phyloP scores from a whole-genome alignment of 2,329 filamentous ascomycete genomes.

The Phaeosphaeriaceae sp. region DNA sequence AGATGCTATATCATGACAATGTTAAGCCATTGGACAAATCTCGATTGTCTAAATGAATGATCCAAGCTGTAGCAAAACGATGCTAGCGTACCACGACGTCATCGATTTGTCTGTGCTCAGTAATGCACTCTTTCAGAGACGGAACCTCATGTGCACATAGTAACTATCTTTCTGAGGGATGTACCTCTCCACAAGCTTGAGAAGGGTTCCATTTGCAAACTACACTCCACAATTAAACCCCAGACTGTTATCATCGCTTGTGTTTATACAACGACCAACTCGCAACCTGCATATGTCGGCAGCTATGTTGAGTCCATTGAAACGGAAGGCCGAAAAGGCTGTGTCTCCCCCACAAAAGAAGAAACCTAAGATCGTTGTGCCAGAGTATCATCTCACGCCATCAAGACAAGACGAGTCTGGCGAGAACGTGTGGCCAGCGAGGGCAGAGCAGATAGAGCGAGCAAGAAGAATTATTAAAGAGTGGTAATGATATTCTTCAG shows the following conservation, averaged over 20 bases:
- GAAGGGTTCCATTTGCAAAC: neutral
- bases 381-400: slow-evolving; percentile 40
- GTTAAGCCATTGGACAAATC: no score
- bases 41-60: no score
- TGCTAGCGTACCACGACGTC: slow-evolving; percentile 3
- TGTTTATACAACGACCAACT: neutral
- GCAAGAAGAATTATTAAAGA: slow-evolving; percentile 65
- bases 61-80: neutral
- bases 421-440: slow-evolving; percentile 67
- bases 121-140: neutral
- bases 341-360: slow-evolving; percentile 26
- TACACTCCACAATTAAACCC: neutral
- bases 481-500: slow-evolving; percentile 55
- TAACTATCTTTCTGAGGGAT: neutral
- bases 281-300: slow-evolving; percentile 16
- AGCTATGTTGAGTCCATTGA: slow-evolving; percentile 32
- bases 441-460: slow-evolving; percentile 60
- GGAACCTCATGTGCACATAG: neutral
- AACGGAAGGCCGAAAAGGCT: slow-evolving; percentile 37
- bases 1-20: no score
- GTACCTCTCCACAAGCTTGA: neutral
- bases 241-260: neutral
- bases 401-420: slow-evolving; percentile 47
- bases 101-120: slow-evolving; percentile 2
- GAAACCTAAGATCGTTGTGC: slow-evolving; percentile 33